Evolutionary conservation across 2,329 filamentous ascomycete species (phyloP).

Genomic region (Talaromyces sp.): DNA sequence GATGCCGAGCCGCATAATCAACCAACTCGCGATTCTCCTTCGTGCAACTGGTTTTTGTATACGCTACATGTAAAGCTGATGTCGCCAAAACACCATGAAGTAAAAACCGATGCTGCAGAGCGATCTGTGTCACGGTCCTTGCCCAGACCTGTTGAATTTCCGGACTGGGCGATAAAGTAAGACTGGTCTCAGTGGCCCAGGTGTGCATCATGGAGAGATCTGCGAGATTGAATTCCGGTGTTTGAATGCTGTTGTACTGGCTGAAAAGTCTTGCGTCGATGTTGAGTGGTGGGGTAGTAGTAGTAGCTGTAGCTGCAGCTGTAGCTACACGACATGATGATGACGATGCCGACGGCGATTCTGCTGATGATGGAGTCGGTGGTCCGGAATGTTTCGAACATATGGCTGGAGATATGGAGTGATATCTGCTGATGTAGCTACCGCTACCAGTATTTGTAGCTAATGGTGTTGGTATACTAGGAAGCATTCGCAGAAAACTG

Average conservation of each 20-base stretch:
- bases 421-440: background rate
- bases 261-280: background rate
- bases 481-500: conserved; percentile 14
- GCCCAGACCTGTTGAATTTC: conserved; percentile 22
- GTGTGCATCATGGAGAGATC: conserved; percentile 38
- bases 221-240: conserved; percentile 8
- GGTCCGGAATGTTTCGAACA: background rate
- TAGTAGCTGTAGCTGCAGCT: background rate
- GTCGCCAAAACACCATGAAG: conserved; percentile 26
- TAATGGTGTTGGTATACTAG: conserved; percentile 9
- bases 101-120: conserved; percentile 24
- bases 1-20: conserved; percentile 11
- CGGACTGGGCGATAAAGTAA: background rate
- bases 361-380: background rate
- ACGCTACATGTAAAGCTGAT: conserved; percentile 22
- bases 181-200: conserved; percentile 29
- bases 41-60: background rate
- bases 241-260: background rate
- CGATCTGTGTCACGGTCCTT: conserved; percentile 22
- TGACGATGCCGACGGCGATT: background rate
- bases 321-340: background rate
- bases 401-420: background rate
- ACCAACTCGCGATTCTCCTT: conserved; percentile 1
- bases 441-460: background rate
- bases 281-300: background rate